phyloP scores from a whole-genome alignment of 2,329 filamentous ascomycete genomes.

The Dothideomycetes sp. region DNA sequence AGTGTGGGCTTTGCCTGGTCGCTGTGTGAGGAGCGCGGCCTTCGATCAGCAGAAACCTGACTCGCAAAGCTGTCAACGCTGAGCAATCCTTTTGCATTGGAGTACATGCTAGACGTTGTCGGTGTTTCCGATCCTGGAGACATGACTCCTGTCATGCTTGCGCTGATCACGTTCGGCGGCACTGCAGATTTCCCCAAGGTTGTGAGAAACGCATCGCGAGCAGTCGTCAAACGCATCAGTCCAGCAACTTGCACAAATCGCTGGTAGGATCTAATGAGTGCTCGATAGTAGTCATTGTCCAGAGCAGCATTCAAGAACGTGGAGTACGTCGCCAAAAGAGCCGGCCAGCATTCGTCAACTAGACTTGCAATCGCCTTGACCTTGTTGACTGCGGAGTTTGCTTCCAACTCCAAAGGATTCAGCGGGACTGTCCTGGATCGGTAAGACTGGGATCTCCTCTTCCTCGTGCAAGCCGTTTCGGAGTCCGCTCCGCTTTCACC shows the following conservation, averaged over 20 bases:
- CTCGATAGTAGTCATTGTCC: constrained; percentile 89
- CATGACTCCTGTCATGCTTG: constrained; percentile 20
- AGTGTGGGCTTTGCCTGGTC: constrained; percentile 46
- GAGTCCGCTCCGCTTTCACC: constrained; percentile 17
- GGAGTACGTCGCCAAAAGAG: constrained; percentile 85
- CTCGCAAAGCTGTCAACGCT: constrained; percentile 62
- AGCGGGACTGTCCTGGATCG: constrained; percentile 68
- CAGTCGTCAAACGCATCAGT: constrained; percentile 69
- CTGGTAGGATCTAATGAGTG: constrained; percentile 83
- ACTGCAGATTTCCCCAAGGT: constrained; percentile 89
- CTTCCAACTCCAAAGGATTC: constrained; percentile 68
- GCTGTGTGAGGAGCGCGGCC: constrained; percentile 43
- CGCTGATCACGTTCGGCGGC: constrained; percentile 56
- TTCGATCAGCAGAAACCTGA: constrained; percentile 45
- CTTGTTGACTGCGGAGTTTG: constrained; percentile 59
- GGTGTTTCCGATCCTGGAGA: constrained; percentile 36
- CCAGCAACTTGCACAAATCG: constrained; percentile 93
- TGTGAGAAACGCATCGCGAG: constrained; percentile 87
- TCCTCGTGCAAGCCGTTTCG: constrained; percentile 15
- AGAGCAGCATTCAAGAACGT: constrained; percentile 88
- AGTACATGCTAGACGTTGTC: constrained; percentile 41
- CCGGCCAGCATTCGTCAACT: constrained; percentile 90
- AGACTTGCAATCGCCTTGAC: constrained; percentile 70
- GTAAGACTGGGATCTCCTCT: constrained; percentile 54
- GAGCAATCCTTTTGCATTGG: constrained; percentile 60